Percentiles rank a stretch among this genome's conserved stretches.
These are phyloP conservation scores for Ambrosiella cleistominuta DNA, from an alignment of 2,329 filamentous ascomycete species.

Conservation along the genomic window DNA sequence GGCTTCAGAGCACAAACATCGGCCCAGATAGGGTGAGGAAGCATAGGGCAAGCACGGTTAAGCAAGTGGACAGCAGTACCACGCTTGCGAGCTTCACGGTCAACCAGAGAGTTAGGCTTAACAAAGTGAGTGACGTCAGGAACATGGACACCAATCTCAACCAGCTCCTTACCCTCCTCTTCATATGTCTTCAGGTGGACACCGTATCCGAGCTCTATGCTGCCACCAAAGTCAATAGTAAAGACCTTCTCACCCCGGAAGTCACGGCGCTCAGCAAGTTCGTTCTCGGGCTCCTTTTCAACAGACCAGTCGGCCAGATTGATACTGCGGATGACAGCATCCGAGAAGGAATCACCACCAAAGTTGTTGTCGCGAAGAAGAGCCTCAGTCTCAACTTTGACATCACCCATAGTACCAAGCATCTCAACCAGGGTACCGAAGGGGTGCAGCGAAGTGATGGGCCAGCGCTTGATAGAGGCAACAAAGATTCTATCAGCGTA, in stretches of 20 bases:
- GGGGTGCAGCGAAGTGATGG: constrained; percentile 96
- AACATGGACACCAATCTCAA: constrained; percentile 91
- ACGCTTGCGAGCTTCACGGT: constrained; percentile 94
- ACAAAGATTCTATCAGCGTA: constrained; percentile 98
- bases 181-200: constrained; percentile 73
- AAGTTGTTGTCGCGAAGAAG: constrained; percentile 98
- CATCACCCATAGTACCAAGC: constrained; percentile 89
- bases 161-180: constrained; percentile 50
- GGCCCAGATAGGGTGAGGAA: constrained; percentile 68
- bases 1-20: constrained; percentile 79
- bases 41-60: constrained; percentile 72
- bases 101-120: constrained; percentile 85
- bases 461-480: constrained; percentile 98
- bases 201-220: constrained; percentile 77
- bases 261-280: constrained; percentile 61
- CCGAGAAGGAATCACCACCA: constrained; percentile 89
- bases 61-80: constrained; percentile 90
- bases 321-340: constrained; percentile 85
- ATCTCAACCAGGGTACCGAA: constrained; percentile 96
- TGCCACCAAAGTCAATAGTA: constrained; percentile 79
- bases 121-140: constrained; percentile 93
- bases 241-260: constrained; percentile 80
- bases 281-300: constrained; percentile 61
- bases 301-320: constrained; percentile 85
- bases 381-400: constrained; percentile 95